Evolutionary conservation across 345 rosid genomes (phyloP).

Genomic region (Pistacia vera): DNA sequence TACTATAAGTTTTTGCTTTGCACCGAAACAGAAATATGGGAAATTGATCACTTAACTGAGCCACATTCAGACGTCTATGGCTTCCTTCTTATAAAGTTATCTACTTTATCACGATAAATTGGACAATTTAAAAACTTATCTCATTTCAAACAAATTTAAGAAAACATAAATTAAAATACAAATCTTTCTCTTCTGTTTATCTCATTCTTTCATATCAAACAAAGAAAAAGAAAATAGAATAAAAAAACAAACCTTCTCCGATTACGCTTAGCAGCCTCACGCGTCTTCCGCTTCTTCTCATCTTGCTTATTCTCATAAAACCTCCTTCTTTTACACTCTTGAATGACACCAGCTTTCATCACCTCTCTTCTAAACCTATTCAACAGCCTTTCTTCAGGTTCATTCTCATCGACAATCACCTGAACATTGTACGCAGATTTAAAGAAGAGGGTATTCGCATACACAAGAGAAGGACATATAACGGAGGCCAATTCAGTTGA

Average conservation of each 20-base stretch:
- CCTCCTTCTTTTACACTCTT: slow-evolving; percentile 69
- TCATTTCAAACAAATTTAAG: background rate
- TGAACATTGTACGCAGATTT: slow-evolving; percentile 70
- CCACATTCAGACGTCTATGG: background rate
- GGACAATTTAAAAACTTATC: background rate
- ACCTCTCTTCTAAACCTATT: slow-evolving; percentile 76
- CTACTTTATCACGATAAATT: background rate
- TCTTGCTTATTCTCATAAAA: slow-evolving; percentile 74
- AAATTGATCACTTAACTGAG: background rate
- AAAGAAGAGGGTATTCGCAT: slow-evolving; percentile 72
- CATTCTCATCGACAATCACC: slow-evolving; percentile 71
- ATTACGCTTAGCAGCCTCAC: slow-evolving; percentile 88
- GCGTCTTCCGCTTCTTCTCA: slow-evolving; percentile 70
- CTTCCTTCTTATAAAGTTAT: background rate
- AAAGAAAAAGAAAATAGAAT: background rate
- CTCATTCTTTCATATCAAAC: slow-evolving; percentile 1
- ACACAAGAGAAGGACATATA: slow-evolving; percentile 70
- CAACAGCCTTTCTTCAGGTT: slow-evolving; percentile 73
- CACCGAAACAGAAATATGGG: background rate
- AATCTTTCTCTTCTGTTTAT: too few species aligned
- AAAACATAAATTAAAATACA: background rate
- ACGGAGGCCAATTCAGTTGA: slow-evolving; percentile 60
- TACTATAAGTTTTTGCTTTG: background rate
- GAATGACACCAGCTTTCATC: slow-evolving; percentile 77
- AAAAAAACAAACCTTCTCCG: slow-evolving; percentile 44